Percentiles rank a stretch among this genome's conserved stretches.
phyloP scores from a whole-genome alignment of 2,329 filamentous ascomycete genomes.

The Calonectria hawksworthii region DNA sequence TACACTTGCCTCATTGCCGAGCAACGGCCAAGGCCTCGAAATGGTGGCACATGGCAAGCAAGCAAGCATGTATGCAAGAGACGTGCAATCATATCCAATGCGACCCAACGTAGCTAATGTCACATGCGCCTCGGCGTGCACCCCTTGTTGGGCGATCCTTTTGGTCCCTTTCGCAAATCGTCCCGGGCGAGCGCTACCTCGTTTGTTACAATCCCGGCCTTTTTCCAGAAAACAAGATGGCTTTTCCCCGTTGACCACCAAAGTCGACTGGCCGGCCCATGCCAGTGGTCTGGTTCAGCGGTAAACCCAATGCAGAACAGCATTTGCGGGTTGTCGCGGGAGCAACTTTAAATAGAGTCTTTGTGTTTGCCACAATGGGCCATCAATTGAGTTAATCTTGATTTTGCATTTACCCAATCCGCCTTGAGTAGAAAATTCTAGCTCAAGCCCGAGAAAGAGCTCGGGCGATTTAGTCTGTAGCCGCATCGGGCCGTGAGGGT shows the following conservation, averaged over 20 bases:
- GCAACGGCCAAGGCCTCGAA: background rate
- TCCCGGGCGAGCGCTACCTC: background rate
- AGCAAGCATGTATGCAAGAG: background rate
- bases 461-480: background rate
- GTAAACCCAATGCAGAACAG: background rate
- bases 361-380: background rate
- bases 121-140: background rate
- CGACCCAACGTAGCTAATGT: background rate
- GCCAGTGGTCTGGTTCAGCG: background rate
- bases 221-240: background rate
- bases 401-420: background rate
- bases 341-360: background rate
- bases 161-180: background rate
- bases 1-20: background rate
- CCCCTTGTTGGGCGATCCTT: background rate
- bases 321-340: background rate
- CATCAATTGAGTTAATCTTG: background rate
- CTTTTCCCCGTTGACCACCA: background rate
- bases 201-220: background rate
- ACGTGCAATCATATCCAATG: background rate
- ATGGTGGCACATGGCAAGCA: background rate
- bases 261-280: background rate
- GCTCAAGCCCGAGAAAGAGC: background rate
- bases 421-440: background rate
- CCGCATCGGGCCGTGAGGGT: background rate